Evolutionary conservation across 768 basidiomycete genomes (phyloP), one percentile per base, ranked within the genome.

Genomic region (Rhodotorula kratochvilovae): DNA sequence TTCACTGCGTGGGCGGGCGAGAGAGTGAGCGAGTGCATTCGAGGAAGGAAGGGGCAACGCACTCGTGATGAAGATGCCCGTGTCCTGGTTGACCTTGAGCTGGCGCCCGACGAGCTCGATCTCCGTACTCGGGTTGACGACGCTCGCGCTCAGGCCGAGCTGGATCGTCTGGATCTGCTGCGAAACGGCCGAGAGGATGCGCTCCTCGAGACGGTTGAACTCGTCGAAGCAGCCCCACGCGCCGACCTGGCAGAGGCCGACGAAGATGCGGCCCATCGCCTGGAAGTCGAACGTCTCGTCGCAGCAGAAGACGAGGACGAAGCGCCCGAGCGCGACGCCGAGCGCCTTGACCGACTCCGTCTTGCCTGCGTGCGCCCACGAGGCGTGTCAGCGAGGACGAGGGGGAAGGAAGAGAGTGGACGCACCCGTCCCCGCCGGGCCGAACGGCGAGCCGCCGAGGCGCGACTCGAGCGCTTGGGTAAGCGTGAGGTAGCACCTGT

Each of bases 241-340:
- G 43, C 96, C 96, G 46, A 98, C 96, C 84, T 96, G 94, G 82
- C 96, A 99, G 23, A 99, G 86, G 62, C 96, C 96, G 77, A 98
- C 88, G 79, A 99, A 99, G 76, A 99, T 98, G 73, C 96, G 90
- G 73, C 96, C 96, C 96, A 99, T 98, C 2, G 96, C 96, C 80
- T 98, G 94, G 84, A 98, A 98, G 81, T 99, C 96, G 81, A 99
- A 98, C 0, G 91, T 96, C 80, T 99, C 96, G 81, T 99, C 96
- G 78, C 96, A 99, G 80, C 96, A 98, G 83, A 99, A 99, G n/a
- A 99, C 96, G 59, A 99, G 85, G n/a, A 99, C 96, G 78, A 99
- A 99, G 48, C 96, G 88, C 51, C 96, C 96, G 11, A 99, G 87
- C 77, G 96, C 94, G 4, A 97, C 92, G 61, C 96, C 96, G 31